Base-by-base conservation (phyloP, 192 early-diverging fungal genomes). In the Kickxella alabastrina region DNA sequence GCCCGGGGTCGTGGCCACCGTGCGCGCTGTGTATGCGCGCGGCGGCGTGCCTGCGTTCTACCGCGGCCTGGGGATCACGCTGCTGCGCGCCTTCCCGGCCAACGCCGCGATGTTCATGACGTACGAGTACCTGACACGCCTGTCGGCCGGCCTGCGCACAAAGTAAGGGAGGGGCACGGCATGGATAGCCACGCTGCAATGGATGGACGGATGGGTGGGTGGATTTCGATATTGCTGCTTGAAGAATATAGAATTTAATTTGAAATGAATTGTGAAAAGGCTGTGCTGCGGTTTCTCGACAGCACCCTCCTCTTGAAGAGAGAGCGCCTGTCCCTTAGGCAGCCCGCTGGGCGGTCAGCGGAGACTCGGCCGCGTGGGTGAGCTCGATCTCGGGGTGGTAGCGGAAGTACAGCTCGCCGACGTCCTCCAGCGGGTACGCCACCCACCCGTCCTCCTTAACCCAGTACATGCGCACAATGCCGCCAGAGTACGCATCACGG, bases 41-140 rank as follows among this genome's bases (percentile, higher is more conserved):
- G 84, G 90, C 43, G 94, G 96, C 26, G 74, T 92, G 37, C 67
- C 67, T 3, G 92, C 88, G 2, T 86, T 99, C 59, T 99, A 95
- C 72, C 82, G 90, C 12, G 96, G 96, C 0, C 92, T 87, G 52
- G 92, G 92, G 14, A 95, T 99, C 49, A 97, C 93, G 12, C 79
- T 93, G 25, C 71, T 84, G 28, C 80, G 93, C 26, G 87, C 85
- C 25, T 92, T 91, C 40, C 96, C 96, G 3, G 86, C 93, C n/a
- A 92, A 86, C 59, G 96, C 90, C 9, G 85, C 91, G 40, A 96
- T 99, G 57, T 99, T 99, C 66, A 82, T 91, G 72, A 95, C 92
- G 1, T 99, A 94, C 80, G 95, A 86, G 77, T 83, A 85, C 68
- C 46, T 78, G 5, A 57, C 54, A 5, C 59, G 77, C 8, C 25